phyloP scores from a whole-genome alignment of 2,329 filamentous ascomycete genomes.

The Pseudogymnoascus sp. region DNA sequence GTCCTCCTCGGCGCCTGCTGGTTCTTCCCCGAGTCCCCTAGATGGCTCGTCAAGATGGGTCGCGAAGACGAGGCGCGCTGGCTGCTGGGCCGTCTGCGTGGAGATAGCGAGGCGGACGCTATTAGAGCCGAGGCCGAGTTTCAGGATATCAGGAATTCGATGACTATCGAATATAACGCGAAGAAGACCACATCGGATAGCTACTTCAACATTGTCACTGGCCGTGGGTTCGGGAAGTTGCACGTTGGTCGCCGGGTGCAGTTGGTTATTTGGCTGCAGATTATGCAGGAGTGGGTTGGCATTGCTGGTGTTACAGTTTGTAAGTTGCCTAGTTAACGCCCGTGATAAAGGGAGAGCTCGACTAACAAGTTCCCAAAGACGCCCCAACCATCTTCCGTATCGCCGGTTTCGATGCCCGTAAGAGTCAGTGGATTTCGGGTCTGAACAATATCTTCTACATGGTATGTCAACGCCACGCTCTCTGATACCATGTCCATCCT shows the following conservation, averaged over 20 bases:
- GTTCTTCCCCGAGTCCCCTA: slow-evolving; percentile 63
- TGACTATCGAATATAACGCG: slow-evolving; percentile 50
- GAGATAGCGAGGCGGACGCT: slow-evolving; percentile 44
- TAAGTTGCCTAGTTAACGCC: slow-evolving; percentile 17
- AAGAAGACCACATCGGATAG: slow-evolving; percentile 48
- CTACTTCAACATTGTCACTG: slow-evolving; percentile 7
- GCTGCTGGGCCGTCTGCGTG: slow-evolving; percentile 56
- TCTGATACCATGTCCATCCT: slow-evolving; percentile 36
- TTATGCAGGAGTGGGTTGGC: slow-evolving; percentile 62
- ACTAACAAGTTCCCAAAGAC: slow-evolving; percentile 4
- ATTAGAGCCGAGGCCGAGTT: slow-evolving; percentile 54
- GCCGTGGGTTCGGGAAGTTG: slow-evolving; percentile 37
- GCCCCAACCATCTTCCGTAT: slow-evolving; percentile 50
- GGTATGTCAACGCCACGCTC: slow-evolving; percentile 25
- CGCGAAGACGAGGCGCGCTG: slow-evolving; percentile 59
- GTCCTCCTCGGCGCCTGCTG: slow-evolving; percentile 47
- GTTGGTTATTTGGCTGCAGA: slow-evolving; percentile 63
- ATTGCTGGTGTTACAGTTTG: slow-evolving; percentile 61
- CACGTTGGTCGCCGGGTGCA: slow-evolving; percentile 61
- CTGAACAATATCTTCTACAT: slow-evolving; percentile 48
- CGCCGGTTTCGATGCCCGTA: slow-evolving; percentile 52
- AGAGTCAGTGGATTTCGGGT: slow-evolving; percentile 57
- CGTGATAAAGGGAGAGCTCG: background rate
- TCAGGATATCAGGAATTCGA: slow-evolving; percentile 57
- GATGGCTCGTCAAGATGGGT: slow-evolving; percentile 59